Conservation (phyloP, 2,329 filamentous ascomycete species). For the Pestalotiopsis fici region DNA sequence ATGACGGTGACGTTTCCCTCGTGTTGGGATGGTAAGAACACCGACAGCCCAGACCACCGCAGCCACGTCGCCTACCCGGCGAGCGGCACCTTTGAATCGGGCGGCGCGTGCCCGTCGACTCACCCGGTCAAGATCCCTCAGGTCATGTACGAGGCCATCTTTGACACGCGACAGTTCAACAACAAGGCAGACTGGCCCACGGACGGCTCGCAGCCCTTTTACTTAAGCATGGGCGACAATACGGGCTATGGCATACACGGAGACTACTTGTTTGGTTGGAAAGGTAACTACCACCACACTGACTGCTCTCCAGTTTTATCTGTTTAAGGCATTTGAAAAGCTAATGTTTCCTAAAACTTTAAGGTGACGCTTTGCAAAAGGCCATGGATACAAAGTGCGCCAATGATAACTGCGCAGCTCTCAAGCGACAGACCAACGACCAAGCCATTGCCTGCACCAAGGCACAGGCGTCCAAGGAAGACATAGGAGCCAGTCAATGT, state of each 20-base stretch:
- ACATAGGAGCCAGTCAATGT: conserved; percentile 1
- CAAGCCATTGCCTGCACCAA: conserved; percentile 30
- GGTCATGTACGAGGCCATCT: conserved; percentile 64
- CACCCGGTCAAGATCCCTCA: conserved; percentile 58
- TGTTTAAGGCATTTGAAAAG: neutral
- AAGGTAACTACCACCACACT: conserved; percentile 13
- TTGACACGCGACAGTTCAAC: conserved; percentile 35
- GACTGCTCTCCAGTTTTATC: neutral
- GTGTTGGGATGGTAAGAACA: conserved; percentile 55
- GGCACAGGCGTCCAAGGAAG: neutral
- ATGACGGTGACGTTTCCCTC: conserved; percentile 55
- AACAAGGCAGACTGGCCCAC: conserved; percentile 26
- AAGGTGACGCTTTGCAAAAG: conserved; percentile 35
- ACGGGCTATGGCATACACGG: conserved; percentile 38
- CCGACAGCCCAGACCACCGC: conserved; percentile 48
- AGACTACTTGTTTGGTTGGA: conserved; percentile 40
- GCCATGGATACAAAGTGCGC: conserved; percentile 35
- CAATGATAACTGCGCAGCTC: conserved; percentile 28
- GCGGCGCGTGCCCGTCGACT: conserved; percentile 46
- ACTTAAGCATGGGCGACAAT: conserved; percentile 29
- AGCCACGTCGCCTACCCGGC: conserved; percentile 53
- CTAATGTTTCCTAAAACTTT: neutral
- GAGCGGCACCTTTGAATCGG: conserved; percentile 29
- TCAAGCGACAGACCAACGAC: conserved; percentile 29
- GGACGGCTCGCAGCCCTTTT: conserved; percentile 31